Percentiles rank a stretch among this genome's conserved stretches.
Conservation (phyloP, 768 basidiomycete genomes). For the Dentipellis sp. region DNA sequence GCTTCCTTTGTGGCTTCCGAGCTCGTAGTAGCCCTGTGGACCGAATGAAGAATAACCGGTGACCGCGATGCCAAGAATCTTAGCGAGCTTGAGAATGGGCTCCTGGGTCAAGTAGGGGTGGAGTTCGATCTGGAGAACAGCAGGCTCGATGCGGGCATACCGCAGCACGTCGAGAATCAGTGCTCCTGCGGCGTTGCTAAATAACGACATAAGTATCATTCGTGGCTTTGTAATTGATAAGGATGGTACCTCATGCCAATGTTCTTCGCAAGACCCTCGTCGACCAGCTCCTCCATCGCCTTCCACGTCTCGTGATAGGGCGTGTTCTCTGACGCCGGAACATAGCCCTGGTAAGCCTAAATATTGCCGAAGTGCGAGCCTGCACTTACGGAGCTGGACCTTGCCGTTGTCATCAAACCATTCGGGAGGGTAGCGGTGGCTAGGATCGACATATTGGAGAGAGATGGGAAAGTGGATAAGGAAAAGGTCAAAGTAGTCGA, state of each 20-base stretch:
- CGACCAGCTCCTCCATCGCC: constrained; percentile 73
- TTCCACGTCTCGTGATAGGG: constrained; percentile 79
- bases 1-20: constrained; percentile 40
- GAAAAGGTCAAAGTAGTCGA: constrained; percentile 79
- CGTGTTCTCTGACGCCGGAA: constrained; percentile 37
- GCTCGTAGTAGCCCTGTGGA: constrained; percentile 51
- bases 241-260: constrained; percentile 62
- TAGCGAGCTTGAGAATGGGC: constrained; percentile 33
- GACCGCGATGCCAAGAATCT: constrained; percentile 36
- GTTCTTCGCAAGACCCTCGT: constrained; percentile 61
- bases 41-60: constrained; percentile 53
- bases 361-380: not conserved
- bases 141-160: constrained; percentile 59
- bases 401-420: constrained; percentile 72
- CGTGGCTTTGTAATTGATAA: not conserved
- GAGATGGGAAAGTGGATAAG: constrained; percentile 83
- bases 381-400: constrained; percentile 47
- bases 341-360: not conserved
- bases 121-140: constrained; percentile 51
- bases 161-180: constrained; percentile 69
- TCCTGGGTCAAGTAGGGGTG: constrained; percentile 50
- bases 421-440: constrained; percentile 70
- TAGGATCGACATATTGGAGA: constrained; percentile 71
- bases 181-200: constrained; percentile 66
- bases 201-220: no score